phyloP scores from a whole-genome alignment of 2,329 filamentous ascomycete species.

The Calonectria pauciramosa region DNA sequence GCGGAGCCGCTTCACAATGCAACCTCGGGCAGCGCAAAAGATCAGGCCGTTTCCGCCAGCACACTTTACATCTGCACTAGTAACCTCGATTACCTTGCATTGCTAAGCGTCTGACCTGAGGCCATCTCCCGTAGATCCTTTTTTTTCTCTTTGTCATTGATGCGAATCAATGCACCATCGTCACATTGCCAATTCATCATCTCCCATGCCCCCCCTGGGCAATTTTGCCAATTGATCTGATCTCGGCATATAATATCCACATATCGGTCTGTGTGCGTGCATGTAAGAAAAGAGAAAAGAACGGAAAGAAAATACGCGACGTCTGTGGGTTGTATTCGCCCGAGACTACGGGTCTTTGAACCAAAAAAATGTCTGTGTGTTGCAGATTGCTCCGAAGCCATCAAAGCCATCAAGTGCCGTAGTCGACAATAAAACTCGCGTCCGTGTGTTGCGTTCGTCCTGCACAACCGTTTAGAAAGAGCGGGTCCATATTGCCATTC shows the following conservation, averaged over 20 bases:
- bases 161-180: not conserved
- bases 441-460: slow-evolving; percentile 3
- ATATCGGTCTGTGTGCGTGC: not conserved
- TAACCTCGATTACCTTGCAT: not conserved
- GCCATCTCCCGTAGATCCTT: not conserved
- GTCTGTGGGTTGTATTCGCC: not conserved
- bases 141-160: not conserved
- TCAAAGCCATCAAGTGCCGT: not conserved
- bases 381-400: not conserved
- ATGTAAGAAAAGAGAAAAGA: not conserved
- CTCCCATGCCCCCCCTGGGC: not conserved
- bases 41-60: not conserved
- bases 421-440: not conserved
- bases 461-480: slow-evolving; percentile 19
- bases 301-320: not conserved
- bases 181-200: not conserved
- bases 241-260: not conserved
- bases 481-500: slow-evolving; percentile 8
- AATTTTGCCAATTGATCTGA: not conserved
- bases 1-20: not conserved
- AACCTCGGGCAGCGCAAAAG: not conserved
- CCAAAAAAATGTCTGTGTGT: slow-evolving; percentile 8
- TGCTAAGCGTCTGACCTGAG: not conserved
- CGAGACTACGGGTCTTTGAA: not conserved
- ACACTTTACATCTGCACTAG: slow-evolving; percentile 2